Percentiles rank a stretch among this genome's conserved stretches.
Evolutionary conservation across 192 early-diverging fungal genomes (phyloP).

Genomic region (Helicostylum pulchrum): DNA sequence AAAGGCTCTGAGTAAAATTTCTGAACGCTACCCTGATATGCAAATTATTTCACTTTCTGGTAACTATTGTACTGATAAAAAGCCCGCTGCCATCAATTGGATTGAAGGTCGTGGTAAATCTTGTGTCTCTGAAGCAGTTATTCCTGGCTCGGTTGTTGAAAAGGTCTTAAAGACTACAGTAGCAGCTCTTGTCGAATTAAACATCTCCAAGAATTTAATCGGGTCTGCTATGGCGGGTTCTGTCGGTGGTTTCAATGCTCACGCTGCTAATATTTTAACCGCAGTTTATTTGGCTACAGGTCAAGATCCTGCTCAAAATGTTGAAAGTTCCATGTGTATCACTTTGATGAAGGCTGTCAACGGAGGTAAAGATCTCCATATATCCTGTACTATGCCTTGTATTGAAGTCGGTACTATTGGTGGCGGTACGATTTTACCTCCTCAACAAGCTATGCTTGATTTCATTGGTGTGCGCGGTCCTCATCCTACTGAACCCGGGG

Average conservation of each 20-base stretch:
- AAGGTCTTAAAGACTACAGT: slow-evolving; percentile 88
- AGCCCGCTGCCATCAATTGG: slow-evolving; percentile 96
- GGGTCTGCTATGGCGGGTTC: slow-evolving; percentile 93
- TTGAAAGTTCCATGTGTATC: slow-evolving; percentile 90
- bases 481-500: slow-evolving; percentile 71
- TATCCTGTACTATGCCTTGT: slow-evolving; percentile 90
- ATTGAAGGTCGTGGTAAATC: slow-evolving; percentile 96
- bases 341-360: slow-evolving; percentile 90
- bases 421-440: slow-evolving; percentile 80
- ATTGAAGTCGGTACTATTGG: slow-evolving; percentile 94
- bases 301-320: slow-evolving; percentile 95
- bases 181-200: slow-evolving; percentile 70
- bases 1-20: slow-evolving; percentile 65
- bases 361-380: slow-evolving; percentile 72
- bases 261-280: slow-evolving; percentile 91
- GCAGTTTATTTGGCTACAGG: slow-evolving; percentile 89
- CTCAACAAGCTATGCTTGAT: slow-evolving; percentile 85
- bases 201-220: slow-evolving; percentile 86
- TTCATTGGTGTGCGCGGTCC: slow-evolving; percentile 86
- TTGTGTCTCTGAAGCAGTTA: slow-evolving; percentile 80
- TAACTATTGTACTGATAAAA: slow-evolving; percentile 97
- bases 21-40: slow-evolving; percentile 67
- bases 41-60: slow-evolving; percentile 79
- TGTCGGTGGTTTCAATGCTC: slow-evolving; percentile 91
- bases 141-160: slow-evolving; percentile 74